Evolutionary conservation across 352 stramenopile species (phyloP).

Genomic region (Phytophthora pisi): DNA sequence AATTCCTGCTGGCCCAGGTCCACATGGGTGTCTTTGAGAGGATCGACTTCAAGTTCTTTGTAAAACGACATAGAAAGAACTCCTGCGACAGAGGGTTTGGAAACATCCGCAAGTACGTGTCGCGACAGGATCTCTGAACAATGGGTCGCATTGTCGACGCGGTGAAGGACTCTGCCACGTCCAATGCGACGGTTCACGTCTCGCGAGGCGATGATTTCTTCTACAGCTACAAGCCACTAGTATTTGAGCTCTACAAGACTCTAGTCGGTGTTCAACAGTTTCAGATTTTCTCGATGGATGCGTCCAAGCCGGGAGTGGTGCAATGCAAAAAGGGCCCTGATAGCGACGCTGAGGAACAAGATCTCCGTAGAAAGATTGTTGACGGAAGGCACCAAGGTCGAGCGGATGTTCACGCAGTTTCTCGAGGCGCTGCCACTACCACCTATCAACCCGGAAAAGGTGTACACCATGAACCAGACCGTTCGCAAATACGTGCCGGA

Average conservation of each 20-base stretch:
- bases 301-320: background rate
- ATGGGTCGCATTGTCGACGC: background rate
- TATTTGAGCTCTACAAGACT: constrained; percentile 14
- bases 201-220: background rate
- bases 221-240: constrained; percentile 13
- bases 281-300: constrained; percentile 1
- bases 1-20: background rate
- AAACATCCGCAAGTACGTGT: background rate
- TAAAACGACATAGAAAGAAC: constrained; percentile 1
- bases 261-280: background rate
- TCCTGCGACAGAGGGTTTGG: background rate
- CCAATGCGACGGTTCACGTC: constrained; percentile 8
- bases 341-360: background rate
- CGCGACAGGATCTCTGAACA: background rate
- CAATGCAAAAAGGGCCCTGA: background rate
- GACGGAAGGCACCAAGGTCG: background rate
- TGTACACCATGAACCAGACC: background rate
- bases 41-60: constrained; percentile 1
- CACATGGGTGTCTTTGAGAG: background rate
- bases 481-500: background rate
- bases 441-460: background rate
- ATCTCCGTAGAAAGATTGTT: constrained; percentile 10
- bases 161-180: background rate
- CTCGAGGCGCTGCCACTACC: background rate
- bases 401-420: background rate